Percentiles rank a stretch among this genome's conserved stretches.
Conservation (phyloP, 208 protist species). For the Acanthamoeba divionensis region DNA sequence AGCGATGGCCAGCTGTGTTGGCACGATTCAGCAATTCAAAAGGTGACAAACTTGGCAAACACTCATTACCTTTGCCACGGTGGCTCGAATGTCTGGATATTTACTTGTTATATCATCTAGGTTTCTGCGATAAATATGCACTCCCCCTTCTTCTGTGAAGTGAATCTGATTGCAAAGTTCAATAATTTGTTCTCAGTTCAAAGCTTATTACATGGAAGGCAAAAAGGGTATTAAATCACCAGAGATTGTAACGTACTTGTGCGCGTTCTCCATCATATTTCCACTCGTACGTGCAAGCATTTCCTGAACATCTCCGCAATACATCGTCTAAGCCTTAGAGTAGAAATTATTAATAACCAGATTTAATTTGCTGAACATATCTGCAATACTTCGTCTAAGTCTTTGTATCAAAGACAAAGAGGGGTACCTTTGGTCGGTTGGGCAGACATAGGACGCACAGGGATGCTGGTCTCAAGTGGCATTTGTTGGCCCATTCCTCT, state of each 20-base stretch:
- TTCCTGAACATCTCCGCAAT: constrained; percentile 72
- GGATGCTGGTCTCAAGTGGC: constrained; percentile 81
- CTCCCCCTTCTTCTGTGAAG: constrained; percentile 54
- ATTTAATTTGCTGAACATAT: not conserved
- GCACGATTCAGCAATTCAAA: too few species aligned
- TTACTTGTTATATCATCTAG: constrained; percentile 96
- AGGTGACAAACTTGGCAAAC: too few species aligned
- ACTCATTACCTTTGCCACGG: constrained; percentile 71
- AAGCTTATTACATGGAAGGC: not conserved
- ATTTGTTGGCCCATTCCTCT: constrained; percentile 23
- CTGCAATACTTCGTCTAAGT: not conserved
- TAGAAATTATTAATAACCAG: not conserved
- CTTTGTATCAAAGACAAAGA: too few species aligned
- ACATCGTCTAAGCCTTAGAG: not conserved
- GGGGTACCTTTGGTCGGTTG: constrained; percentile 95
- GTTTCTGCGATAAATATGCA: constrained; percentile 97
- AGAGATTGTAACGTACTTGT: not conserved
- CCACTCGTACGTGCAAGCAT: constrained; percentile 97
- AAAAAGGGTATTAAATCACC: too few species aligned
- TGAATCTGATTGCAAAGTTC: constrained; percentile 78
- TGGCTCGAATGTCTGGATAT: constrained; percentile 95
- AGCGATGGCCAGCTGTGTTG: too few species aligned
- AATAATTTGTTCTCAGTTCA: not conserved
- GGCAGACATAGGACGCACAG: constrained; percentile 98
- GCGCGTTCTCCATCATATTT: constrained; percentile 99